Conservation (phyloP, 2,329 filamentous ascomycete species). For the Epichloe gansuensis region DNA sequence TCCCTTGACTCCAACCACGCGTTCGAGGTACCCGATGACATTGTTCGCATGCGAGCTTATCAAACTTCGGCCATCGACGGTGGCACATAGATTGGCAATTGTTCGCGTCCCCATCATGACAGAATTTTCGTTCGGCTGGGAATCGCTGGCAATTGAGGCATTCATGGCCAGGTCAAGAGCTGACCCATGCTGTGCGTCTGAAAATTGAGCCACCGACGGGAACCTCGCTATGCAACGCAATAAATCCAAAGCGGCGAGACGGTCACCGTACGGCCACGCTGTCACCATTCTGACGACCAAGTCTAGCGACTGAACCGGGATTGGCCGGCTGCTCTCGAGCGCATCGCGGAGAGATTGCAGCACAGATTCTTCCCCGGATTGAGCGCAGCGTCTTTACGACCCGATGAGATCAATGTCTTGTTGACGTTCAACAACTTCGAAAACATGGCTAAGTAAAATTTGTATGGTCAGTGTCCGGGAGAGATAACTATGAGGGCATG, state of each 20-base stretch:
- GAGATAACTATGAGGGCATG: too few relatives aligned
- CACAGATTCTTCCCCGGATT: conserved; percentile 56
- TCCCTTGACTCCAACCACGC: conserved; percentile 40
- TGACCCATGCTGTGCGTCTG: conserved; percentile 38
- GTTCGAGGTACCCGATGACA: conserved; percentile 50
- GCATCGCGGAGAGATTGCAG: conserved; percentile 50
- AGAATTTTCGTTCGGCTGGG: conserved; percentile 60
- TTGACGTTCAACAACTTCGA: conserved; percentile 71
- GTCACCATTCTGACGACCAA: conserved; percentile 62
- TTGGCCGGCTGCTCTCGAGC: conserved; percentile 45
- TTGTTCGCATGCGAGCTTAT: conserved; percentile 46
- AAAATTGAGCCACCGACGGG: conserved; percentile 51
- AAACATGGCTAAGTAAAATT: conserved; percentile 45
- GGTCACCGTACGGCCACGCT: conserved; percentile 67
- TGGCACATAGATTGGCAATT: conserved; percentile 74
- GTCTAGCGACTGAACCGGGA: conserved; percentile 41
- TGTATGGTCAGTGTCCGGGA: background rate
- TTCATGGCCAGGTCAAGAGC: conserved; percentile 44
- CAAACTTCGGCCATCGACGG: conserved; percentile 55
- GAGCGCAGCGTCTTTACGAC: conserved; percentile 61
- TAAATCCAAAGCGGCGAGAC: conserved; percentile 75
- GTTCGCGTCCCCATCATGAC: conserved; percentile 77
- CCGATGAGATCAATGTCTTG: conserved; percentile 55
- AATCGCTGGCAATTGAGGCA: conserved; percentile 32
- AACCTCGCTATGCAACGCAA: conserved; percentile 69